Evolutionary conservation across 2,329 filamentous ascomycete species (phyloP).

Genomic region (Sarocladium strictum): DNA sequence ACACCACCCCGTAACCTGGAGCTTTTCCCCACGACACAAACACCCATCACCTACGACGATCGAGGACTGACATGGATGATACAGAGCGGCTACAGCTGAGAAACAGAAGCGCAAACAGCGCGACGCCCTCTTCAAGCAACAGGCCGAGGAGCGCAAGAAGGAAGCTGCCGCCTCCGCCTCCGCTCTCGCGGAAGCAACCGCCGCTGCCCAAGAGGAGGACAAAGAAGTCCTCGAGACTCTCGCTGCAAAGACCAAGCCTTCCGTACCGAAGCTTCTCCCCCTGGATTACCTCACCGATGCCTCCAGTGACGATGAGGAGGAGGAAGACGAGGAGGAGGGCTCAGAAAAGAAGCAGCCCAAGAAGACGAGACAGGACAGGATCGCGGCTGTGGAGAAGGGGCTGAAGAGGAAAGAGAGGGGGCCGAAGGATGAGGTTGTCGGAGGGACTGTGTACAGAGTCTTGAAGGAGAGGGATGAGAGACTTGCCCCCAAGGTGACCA

Average conservation of each 20-base stretch:
- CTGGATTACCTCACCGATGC: conserved; percentile 49
- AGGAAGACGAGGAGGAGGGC: conserved; percentile 39
- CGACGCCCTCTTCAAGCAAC: conserved; percentile 47
- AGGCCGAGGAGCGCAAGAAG: conserved; percentile 45
- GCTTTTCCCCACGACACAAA: too few relatives aligned
- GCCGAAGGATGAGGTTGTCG: conserved; percentile 42
- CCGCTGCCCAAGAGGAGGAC: conserved; percentile 14
- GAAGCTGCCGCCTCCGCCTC: conserved; percentile 19
- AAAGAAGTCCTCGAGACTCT: conserved; percentile 9
- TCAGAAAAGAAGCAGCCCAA: conserved; percentile 28
- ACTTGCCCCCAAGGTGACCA: conserved; percentile 42
- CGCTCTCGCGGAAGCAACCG: conserved; percentile 15
- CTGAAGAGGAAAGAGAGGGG: conserved; percentile 31
- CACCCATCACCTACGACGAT: too few relatives aligned
- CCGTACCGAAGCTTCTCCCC: conserved; percentile 42
- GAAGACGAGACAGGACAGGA: conserved; percentile 20
- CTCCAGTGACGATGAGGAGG: conserved; percentile 67
- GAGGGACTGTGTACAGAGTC: conserved; percentile 49
- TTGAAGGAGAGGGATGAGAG: conserved; percentile 35
- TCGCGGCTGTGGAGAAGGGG: conserved; percentile 32
- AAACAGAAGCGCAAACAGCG: conserved; percentile 52
- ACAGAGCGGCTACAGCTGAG: conserved; percentile 42
- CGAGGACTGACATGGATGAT: neutral
- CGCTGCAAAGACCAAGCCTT: neutral
- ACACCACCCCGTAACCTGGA: too few relatives aligned